Base-by-base conservation (phyloP, 2,329 filamentous ascomycete species). In the Thermothelomyces thermophilus region DNA sequence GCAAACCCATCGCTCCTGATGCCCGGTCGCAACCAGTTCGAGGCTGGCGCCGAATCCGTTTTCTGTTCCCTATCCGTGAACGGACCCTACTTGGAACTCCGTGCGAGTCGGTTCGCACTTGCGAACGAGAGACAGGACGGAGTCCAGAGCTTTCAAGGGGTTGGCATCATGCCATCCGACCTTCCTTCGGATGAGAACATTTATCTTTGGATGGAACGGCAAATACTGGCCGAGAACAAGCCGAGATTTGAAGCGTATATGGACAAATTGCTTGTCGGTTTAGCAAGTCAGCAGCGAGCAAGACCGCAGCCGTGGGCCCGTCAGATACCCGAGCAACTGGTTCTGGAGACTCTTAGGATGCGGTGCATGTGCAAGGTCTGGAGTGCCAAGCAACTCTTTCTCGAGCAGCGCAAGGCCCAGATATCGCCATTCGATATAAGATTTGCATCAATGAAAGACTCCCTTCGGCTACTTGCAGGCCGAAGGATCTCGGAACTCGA, bases 331-430 rank as follows among this genome's bases (percentile, higher is more conserved):
- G n/a, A 39, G 36, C n/a, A 39, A 6, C 44, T 58, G 41, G 10
- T 59, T 51, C 19, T 17, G 9, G 48, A 55, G 9, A 16, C 58
- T 22, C 24, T 54, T 10, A 45, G 48, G 11, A 56, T 60, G 57
- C 52, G 41, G 28, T 50, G 49, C 13, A 59, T 60, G 58, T 56
- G 50, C 50, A 55, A 50, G 48, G 17, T 59, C 3, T 58, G 56
- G 58, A 48, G 53, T 26, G 55, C 52, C 46, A 50, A 54, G 14
- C 34, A 51, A 14, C 41, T 57, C 40, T 30, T 50, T 17, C 47
- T 41, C 2, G 4, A 10, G n/a, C 33, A 39, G 11, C 34, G 5
- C 34, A 41, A 14, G 2, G 31, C 33, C 30, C 36, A 3, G 9
- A 9, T 13, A 14, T 3, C 13, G 10, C 47, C 34, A 3, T 37